phyloP scores from a whole-genome alignment of 176 grass and related monocot genomes.

The Dactylis glomerata region DNA sequence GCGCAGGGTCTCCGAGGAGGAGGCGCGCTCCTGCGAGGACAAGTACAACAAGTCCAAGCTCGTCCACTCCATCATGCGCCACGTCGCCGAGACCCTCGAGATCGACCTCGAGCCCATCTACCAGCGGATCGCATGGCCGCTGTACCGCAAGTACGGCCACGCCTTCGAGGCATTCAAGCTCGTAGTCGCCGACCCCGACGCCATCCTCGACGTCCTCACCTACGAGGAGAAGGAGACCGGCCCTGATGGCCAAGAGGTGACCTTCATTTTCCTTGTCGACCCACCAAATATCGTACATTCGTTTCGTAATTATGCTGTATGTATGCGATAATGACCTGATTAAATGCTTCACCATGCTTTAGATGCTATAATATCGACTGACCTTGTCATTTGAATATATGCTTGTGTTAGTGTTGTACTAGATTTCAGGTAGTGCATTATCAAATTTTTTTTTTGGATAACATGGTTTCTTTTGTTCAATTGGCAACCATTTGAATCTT shows the following conservation, averaged over 20 bases:
- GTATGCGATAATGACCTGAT: neutral
- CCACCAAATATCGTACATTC: neutral
- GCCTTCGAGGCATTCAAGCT: constrained; percentile 70
- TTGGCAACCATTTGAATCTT: neutral
- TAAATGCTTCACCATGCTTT: neutral
- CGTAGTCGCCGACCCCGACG: constrained; percentile 52
- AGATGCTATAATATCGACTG: neutral
- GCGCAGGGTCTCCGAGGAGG: constrained; percentile 96
- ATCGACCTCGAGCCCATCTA: constrained; percentile 75
- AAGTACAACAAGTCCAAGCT: constrained; percentile 96
- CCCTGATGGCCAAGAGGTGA: constrained; percentile 52
- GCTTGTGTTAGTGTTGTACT: neutral
- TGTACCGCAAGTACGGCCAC: constrained; percentile 75
- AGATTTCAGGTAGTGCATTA: neutral
- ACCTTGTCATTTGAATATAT: neutral
- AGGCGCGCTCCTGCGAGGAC: constrained; percentile 82
- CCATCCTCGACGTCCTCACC: constrained; percentile 44
- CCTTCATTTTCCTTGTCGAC: neutral
- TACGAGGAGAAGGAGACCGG: constrained; percentile 55
- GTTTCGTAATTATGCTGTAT: neutral
- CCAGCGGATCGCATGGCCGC: constrained; percentile 51
- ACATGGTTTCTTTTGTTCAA: neutral
- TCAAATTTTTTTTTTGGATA: neutral
- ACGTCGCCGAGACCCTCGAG: constrained; percentile 84
- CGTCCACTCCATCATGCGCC: constrained; percentile 98